Conservation (phyloP, 1,139 yeast species). For the Scheffersomyces stambukii region DNA sequence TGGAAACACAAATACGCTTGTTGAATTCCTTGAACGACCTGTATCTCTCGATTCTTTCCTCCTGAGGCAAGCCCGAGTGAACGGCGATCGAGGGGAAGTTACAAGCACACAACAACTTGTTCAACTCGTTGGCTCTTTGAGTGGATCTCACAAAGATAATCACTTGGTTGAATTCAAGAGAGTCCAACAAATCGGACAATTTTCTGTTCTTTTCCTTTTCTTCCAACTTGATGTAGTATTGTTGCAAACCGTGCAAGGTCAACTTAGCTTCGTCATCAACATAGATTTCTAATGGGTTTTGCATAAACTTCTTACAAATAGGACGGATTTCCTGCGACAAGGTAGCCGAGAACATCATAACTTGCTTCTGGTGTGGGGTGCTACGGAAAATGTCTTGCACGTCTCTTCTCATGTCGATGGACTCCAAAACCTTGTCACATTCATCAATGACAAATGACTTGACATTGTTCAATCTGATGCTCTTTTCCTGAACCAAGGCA, state of each 20-base stretch:
- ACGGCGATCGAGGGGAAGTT: conserved; percentile 98
- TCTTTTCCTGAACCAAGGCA: conserved; percentile 89
- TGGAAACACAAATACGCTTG: conserved; percentile 97
- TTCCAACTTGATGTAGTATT: conserved; percentile 83
- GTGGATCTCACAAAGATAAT: conserved; percentile 94
- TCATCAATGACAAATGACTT: conserved; percentile 96
- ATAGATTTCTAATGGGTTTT: conserved; percentile 93
- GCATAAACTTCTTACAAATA: conserved; percentile 96
- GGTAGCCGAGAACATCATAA: conserved; percentile 99
- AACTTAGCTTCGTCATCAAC: conserved; percentile 98
- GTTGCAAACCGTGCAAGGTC: conserved; percentile 97
- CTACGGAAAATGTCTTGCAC: conserved; percentile 97
- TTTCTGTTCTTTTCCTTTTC: conserved; percentile 94
- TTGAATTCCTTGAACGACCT: conserved; percentile 96
- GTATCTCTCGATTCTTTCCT: conserved; percentile 96
- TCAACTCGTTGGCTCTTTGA: conserved; percentile 87
- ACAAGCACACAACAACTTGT: conserved; percentile 84
- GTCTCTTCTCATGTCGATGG: conserved; percentile 93
- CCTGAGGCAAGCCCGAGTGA: conserved; percentile 94
- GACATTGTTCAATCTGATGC: conserved; percentile 80
- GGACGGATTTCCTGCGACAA: conserved; percentile 93
- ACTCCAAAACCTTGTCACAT: conserved; percentile 96
- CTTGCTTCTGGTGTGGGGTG: conserved; percentile 98
- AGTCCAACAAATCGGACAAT: conserved; percentile 87
- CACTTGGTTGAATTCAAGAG: conserved; percentile 96